phyloP scores from a whole-genome alignment of 1,284 basidiomycete genomes.

The Veloporphyrellus conicus region DNA sequence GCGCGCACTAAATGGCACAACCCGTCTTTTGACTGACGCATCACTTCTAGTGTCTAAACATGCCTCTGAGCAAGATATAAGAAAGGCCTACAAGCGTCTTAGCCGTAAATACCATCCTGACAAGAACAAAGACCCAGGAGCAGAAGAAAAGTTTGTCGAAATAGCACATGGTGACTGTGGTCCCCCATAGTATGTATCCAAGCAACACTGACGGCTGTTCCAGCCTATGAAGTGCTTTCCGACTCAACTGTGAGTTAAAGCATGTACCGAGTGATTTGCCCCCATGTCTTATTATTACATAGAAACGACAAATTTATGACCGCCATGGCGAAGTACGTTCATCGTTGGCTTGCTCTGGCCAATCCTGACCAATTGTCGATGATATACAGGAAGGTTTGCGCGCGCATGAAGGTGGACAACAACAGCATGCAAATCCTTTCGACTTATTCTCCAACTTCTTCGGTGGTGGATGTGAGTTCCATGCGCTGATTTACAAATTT shows the following conservation, averaged over 20 bases:
- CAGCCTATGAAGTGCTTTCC: conserved; percentile 91
- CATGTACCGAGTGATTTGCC: conserved; percentile 1
- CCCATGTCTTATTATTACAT: conserved; percentile 3
- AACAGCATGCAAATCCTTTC: conserved; percentile 76
- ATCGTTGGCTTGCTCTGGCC: background rate
- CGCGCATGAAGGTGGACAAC: conserved; percentile 76
- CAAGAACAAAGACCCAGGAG: conserved; percentile 82
- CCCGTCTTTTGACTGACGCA: conserved; percentile 28
- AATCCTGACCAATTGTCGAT: conserved; percentile 9
- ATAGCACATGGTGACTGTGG: conserved; percentile 73
- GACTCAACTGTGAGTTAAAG: conserved; percentile 57
- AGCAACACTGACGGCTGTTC: conserved; percentile 8
- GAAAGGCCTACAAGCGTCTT: conserved; percentile 85
- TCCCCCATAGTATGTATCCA: background rate
- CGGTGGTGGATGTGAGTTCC: conserved; percentile 68
- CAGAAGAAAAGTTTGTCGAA: conserved; percentile 84
- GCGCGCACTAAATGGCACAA: conserved; percentile 28
- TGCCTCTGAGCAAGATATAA: conserved; percentile 83
- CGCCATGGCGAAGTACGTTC: conserved; percentile 74
- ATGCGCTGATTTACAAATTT: no score
- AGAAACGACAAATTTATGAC: conserved; percentile 92
- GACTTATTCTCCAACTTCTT: conserved; percentile 93
- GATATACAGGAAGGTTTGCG: conserved; percentile 72
- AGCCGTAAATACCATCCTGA: conserved; percentile 91
- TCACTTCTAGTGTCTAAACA: conserved; percentile 60